A percentile compares a stretch with the other conserved stretches of the same genome.
phyloP scores from a whole-genome alignment of 768 basidiomycete genomes.

The Aureoboletus auriporus region DNA sequence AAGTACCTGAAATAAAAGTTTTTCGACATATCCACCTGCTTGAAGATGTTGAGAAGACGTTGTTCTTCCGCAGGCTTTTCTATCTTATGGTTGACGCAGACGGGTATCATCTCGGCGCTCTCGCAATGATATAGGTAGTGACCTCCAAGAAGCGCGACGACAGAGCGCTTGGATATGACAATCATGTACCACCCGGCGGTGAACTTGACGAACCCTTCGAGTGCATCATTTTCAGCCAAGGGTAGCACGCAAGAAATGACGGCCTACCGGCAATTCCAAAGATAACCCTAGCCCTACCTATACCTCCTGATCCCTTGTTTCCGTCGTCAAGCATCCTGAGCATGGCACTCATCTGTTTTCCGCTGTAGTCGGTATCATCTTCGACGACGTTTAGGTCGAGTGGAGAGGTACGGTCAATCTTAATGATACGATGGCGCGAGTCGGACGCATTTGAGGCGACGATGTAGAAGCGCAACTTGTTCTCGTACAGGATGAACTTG shows the following conservation, averaged over 20 bases:
- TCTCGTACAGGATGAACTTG: slow-evolving; percentile 94
- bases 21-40: slow-evolving; percentile 97
- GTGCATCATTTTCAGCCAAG: not conserved
- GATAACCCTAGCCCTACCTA: slow-evolving; percentile 74
- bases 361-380: slow-evolving; percentile 84
- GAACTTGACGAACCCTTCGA: slow-evolving; percentile 82
- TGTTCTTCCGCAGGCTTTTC: slow-evolving; percentile 89
- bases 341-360: slow-evolving; percentile 85
- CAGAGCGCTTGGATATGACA: slow-evolving; percentile 81
- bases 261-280: slow-evolving; percentile 77
- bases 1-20: slow-evolving; percentile 95
- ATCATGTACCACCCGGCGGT: slow-evolving; percentile 97
- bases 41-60: slow-evolving; percentile 84
- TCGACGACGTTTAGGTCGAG: slow-evolving; percentile 76
- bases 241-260: not conserved
- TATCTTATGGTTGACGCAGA: slow-evolving; percentile 75
- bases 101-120: slow-evolving; percentile 76
- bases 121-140: slow-evolving; percentile 98
- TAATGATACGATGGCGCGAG: slow-evolving; percentile 86
- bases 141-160: slow-evolving; percentile 90
- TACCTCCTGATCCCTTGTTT: slow-evolving; percentile 81
- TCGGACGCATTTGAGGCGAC: slow-evolving; percentile 88
- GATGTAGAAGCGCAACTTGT: slow-evolving; percentile 84
- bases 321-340: slow-evolving; percentile 96
- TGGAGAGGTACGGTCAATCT: slow-evolving; percentile 84